Conservation (phyloP, 2,329 filamentous ascomycete species). For the Fusarium sp. region DNA sequence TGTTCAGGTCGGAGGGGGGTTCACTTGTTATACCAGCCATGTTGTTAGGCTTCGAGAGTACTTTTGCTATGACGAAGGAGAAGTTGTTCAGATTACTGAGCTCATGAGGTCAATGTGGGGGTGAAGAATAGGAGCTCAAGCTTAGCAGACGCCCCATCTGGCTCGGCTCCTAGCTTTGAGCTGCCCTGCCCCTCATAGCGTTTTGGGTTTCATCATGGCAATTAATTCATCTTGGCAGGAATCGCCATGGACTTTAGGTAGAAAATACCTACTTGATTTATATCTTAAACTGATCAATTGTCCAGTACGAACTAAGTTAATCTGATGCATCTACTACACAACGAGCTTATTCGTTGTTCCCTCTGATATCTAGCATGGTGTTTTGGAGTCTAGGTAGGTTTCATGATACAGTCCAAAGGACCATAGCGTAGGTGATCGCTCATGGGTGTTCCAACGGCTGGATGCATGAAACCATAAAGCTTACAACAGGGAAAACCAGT, state of each 20-base stretch:
- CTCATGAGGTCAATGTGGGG: conserved; percentile 48
- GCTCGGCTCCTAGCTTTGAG: conserved; percentile 28
- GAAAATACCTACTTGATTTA: no score
- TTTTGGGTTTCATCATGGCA: conserved; percentile 30
- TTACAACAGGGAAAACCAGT: background rate
- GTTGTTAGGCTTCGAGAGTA: conserved; percentile 5
- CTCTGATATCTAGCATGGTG: conserved; percentile 5
- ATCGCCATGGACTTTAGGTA: background rate
- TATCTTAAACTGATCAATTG: accelerated
- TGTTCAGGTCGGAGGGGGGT: conserved; percentile 62
- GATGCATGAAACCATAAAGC: background rate
- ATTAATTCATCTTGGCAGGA: background rate
- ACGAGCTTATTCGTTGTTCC: background rate
- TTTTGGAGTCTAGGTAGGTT: conserved; percentile 15
- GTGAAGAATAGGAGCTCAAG: conserved; percentile 39
- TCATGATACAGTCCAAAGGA: conserved; percentile 30
- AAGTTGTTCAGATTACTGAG: conserved; percentile 27
- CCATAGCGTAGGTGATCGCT: conserved; percentile 25
- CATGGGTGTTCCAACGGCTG: conserved; percentile 7
- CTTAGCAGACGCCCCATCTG: conserved; percentile 42
- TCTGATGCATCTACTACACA: no score
- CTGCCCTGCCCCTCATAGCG: conserved; percentile 38
- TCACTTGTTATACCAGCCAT: conserved; percentile 54
- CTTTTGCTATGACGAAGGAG: conserved; percentile 11
- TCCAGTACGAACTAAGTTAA: background rate